Base-by-base conservation (phyloP, 305 asterid genomes). In the Ajuga reptans region DNA sequence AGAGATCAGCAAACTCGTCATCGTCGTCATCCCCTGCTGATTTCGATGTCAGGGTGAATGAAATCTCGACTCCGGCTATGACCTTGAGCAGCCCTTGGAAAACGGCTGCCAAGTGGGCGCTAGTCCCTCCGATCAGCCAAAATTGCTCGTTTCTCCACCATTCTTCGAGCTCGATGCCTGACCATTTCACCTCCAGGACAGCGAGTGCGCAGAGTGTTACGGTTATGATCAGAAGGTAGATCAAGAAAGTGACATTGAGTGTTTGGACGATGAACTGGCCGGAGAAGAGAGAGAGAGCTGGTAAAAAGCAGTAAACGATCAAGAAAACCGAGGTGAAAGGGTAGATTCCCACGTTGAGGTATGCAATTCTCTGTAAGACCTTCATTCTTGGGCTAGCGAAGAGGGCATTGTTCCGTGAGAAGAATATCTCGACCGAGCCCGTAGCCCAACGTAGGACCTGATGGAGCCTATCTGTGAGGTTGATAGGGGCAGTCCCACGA, bases 361-460 rank as follows among this genome's bases (percentile, higher is more conserved):
- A 86, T 10, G 92, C 92, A 0, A 87, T 74, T 53, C 89, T 80
- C 66, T 87, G 95, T 53, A 87, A 46, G 9, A 80, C 77, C 73
- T 85, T 84, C 88, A 87, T 84, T 47, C 76, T 82, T 12, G 91
- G 69, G 82, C 85, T 85, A 2, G 88, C 90, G 4, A 87, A 66
- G 10, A 87, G 68, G 12, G 95, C 95, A 18, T 88, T 88, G 81
- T 88, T 88, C 21, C 89, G 61, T 0, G 91, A 85, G 79, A 85
- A 88, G 79, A 88, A 88, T 18, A 87, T 87, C 70, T 87, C 95
- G 2, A 87, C 91, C 0, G 89, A 87, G 10, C 91, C 95, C 0
- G 92, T 88, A 11, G 92, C 95, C 95, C 95, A 87, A 0, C 95
- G 87, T 9, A 87, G 89, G 68, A 87, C 95, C 75, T 87, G 95